Base-by-base conservation (phyloP, 495 filamentous ascomycete species). In the Amniculicola lignicola region DNA sequence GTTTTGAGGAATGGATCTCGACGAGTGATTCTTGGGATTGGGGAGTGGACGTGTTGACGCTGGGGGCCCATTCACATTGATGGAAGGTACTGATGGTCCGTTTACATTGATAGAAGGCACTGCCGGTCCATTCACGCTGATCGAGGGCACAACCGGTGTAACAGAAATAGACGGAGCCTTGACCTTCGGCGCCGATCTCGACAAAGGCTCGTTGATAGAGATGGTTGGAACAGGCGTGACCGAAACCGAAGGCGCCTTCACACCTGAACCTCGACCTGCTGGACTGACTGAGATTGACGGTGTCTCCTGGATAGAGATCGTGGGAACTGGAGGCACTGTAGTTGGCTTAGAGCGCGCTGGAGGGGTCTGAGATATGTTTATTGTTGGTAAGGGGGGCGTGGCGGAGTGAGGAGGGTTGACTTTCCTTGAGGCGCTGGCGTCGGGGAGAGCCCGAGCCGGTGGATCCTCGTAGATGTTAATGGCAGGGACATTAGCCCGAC, bases 271-370 rank as follows among this genome's bases (percentile, higher is more conserved):
- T 44, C 47, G 28, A 27, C 24, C n/a, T 25, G 45, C 25, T 37
- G 36, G 35, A 56, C 35, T 61, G 41, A 59, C 54, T 19, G 61
- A 49, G 50, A 81, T 72, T 12, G 77, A 68, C 35, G 77, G 73
- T 51, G 76, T 60, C 36, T 79, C 77, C 18, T 79, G 77, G 33
- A 83, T 65, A 57, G 78, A 74, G 64, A 84, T 79, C 18, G 70
- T 72, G 23, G 81, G 82, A 18, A 33, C 29, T 7, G 75, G 60
- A 24, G 70, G 66, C 52, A 63, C 39, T 53, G 51, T 51, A 61
- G 43, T 9, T 47, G 64, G 19, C 45, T 59, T 51, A 60, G 56
- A 51, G 40, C 42, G 60, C 37, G 55, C 69, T 68, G 15, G 43
- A 66, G 19, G 74, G 74, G 18, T 57, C 47, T 70, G 63, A 15